phyloP scores from a whole-genome alignment of 495 filamentous ascomycete species.

The Tetracladium setigerum region DNA sequence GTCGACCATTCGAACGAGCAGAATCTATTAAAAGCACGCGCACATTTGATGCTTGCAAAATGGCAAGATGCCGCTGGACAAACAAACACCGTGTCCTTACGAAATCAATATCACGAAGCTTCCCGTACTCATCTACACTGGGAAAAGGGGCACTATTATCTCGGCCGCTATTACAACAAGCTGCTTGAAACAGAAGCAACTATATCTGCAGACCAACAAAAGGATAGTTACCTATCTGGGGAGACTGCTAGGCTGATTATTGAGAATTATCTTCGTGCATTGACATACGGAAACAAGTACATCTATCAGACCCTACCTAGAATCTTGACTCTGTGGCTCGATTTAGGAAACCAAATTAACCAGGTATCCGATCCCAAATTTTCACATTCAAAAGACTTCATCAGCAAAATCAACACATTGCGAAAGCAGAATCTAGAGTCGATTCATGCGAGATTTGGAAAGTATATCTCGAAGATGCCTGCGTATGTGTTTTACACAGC shows the following conservation, averaged over 20 bases:
- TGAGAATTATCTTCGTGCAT: constrained; percentile 85
- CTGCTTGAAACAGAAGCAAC: constrained; percentile 81
- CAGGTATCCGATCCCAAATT: constrained; percentile 59
- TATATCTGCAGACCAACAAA: constrained; percentile 58
- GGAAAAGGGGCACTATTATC: constrained; percentile 96
- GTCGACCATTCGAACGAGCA: constrained; percentile 34
- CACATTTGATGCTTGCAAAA: constrained; percentile 84
- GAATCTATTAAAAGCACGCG: constrained; percentile 52
- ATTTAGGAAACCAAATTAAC: constrained; percentile 69
- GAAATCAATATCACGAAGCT: constrained; percentile 71
- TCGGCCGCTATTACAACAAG: constrained; percentile 97
- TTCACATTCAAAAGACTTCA: constrained; percentile 52
- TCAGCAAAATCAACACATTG: constrained; percentile 20
- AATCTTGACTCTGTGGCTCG: constrained; percentile 87
- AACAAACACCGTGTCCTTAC: constrained; percentile 69
- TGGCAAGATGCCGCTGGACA: constrained; percentile 93
- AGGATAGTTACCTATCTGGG: constrained; percentile 52
- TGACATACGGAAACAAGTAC: constrained; percentile 82
- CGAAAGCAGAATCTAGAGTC: constrained; percentile 58
- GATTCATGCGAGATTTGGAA: constrained; percentile 64
- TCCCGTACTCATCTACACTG: constrained; percentile 55
- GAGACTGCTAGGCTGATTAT: constrained; percentile 84
- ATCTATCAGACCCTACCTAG: constrained; percentile 88
- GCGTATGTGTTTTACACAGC: constrained; percentile 88
- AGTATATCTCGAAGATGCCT: constrained; percentile 67